Percentiles rank a stretch among this genome's conserved stretches.
phyloP scores from a whole-genome alignment of 2,329 filamentous ascomycete species.

The Colletotrichum sp. region DNA sequence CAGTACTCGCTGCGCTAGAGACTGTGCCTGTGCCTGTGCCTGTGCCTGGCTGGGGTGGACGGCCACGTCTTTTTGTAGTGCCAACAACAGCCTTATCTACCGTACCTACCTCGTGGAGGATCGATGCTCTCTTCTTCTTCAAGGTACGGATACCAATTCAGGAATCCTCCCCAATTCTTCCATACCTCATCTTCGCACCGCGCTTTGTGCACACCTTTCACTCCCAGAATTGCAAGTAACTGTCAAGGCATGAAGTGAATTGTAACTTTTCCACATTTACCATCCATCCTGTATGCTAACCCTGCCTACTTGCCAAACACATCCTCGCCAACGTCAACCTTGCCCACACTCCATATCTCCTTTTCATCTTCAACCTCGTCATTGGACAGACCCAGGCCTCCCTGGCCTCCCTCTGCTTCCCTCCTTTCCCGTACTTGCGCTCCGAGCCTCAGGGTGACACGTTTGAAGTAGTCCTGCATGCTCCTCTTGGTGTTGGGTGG shows the following conservation, averaged over 20 bases:
- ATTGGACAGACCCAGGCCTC: constrained; percentile 82
- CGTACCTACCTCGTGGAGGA: too few species aligned
- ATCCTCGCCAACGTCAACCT: constrained; percentile 78
- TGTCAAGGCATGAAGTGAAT: neutral
- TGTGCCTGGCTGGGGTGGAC: neutral
- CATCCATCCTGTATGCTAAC: neutral
- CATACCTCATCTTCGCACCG: neutral
- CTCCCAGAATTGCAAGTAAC: neutral
- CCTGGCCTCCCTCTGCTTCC: constrained; percentile 89
- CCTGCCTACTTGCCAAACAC: constrained; percentile 45
- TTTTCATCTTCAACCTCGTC: constrained; percentile 94
- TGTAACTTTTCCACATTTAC: constrained; percentile 2
- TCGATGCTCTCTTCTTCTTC: neutral
- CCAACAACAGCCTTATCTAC: neutral
- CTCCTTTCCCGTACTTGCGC: constrained; percentile 85
- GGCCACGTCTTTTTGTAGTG: neutral
- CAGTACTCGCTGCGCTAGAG: neutral
- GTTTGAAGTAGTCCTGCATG: constrained; percentile 97
- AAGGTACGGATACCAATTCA: neutral
- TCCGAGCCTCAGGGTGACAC: constrained; percentile 85
- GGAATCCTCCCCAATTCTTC: neutral
- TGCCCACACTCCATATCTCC: constrained; percentile 95
- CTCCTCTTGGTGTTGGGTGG: constrained; percentile 78
- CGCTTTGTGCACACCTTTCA: neutral
- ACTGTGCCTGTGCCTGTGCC: neutral